Evolutionary conservation across 345 rosid genomes (phyloP), one percentile per base, ranked within the genome.

Genomic region (Gossypium sturtianum): DNA sequence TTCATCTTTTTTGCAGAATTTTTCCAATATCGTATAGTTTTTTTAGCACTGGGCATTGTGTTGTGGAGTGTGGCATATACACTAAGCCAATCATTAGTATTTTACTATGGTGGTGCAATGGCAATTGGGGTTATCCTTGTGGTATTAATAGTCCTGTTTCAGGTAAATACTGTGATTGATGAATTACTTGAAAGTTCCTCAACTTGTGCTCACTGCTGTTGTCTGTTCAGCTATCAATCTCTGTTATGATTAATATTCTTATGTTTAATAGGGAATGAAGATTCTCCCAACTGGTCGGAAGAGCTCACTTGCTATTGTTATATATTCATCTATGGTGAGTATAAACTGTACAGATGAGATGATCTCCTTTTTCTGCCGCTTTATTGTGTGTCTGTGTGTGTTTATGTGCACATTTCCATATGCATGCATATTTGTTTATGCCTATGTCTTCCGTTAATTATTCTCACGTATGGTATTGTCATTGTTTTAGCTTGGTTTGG

Each of bases 71-170:
- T 83, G 70, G 94, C 98, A 71, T 81, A 95, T 49, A 34, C 81
- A 12, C 73, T 91, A 77, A 92, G 98, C 90, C 79, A 88, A 75
- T 94, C 98, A 16, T 77, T 94, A 74, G 86, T 79, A 6, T 92
- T 94, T 82, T 94, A 92, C 86, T 94, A 94, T 78, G 73, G 93
- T 82, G 87, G 98, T 80, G 95, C 97, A 47, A 94, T 94, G 98
- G 87, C 90, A 79, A 80, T 89, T 77, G 98, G 98, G 20, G 78
- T 92, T 79, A 79, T 94, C 84, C 98, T 94, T 81, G 97, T 94
- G 49, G 79, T 91, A 76, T 70, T 94, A 76, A 85, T 92, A 69
- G 87, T 94, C 51, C 93, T 94, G 70, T 94, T 92, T 80, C 98
- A 94, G 98, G 98, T 94, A 78, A 60, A 29, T 57, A 57, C 9